Percentiles rank a stretch among this genome's conserved stretches.
Conservation (phyloP, 1,284 basidiomycete species). For the Fomitopsis betulina region DNA sequence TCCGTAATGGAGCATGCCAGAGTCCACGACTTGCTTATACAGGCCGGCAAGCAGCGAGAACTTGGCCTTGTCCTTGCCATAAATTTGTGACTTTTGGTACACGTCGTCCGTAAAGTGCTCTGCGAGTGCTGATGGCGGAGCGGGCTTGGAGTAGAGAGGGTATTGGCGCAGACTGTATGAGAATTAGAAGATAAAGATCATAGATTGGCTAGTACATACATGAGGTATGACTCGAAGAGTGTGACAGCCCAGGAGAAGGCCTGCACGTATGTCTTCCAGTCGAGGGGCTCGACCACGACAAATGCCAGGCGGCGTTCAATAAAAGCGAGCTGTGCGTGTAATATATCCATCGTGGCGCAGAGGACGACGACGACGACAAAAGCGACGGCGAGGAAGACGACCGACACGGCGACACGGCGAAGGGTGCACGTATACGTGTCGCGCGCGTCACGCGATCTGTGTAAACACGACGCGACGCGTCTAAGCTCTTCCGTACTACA, state of each 20-base stretch:
- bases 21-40: conserved; percentile 71
- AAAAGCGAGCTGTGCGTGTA: conserved; percentile 38
- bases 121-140: conserved; percentile 75
- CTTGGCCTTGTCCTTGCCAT: conserved; percentile 90
- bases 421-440: too few species aligned
- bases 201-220: conserved; percentile 42
- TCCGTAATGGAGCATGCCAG: conserved; percentile 68
- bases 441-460: too few species aligned
- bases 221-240: conserved; percentile 78
- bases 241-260: conserved; percentile 76
- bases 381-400: too few species aligned
- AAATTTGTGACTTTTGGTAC: conserved; percentile 87
- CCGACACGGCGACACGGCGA: too few species aligned
- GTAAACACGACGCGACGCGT: too few species aligned
- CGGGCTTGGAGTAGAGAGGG: conserved; percentile 72
- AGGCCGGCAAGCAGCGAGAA: conserved; percentile 75
- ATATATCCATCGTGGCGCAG: conserved; percentile 17
- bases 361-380: too few species aligned
- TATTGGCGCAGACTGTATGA: conserved; percentile 72
- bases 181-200: background rate
- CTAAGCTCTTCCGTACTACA: too few species aligned
- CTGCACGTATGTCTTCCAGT: conserved; percentile 41
- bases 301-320: conserved; percentile 45
- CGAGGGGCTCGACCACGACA: conserved; percentile 30
- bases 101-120: conserved; percentile 70